A percentile compares a stretch with the other conserved stretches of the same genome.
phyloP scores from a whole-genome alignment of 2,329 filamentous ascomycete species.

The Ophiostoma sp. region DNA sequence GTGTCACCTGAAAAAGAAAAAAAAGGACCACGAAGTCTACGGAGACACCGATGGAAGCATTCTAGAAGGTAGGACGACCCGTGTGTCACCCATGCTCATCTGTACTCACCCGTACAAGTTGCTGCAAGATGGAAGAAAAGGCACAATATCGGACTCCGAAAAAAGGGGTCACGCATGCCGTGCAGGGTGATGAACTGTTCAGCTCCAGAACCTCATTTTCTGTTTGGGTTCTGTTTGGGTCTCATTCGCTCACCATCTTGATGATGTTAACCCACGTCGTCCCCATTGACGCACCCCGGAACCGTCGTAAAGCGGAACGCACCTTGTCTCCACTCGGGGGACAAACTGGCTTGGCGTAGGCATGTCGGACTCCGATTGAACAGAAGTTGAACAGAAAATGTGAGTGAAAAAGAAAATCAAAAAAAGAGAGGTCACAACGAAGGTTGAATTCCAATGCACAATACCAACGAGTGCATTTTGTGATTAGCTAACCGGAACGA shows the following conservation, averaged over 20 bases:
- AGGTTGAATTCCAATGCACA: constrained; percentile 17
- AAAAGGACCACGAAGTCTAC: neutral
- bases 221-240: neutral
- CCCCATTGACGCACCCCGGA: neutral
- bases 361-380: neutral
- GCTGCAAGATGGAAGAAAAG: neutral
- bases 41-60: constrained; percentile 7
- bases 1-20: neutral
- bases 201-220: neutral
- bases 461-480: constrained; percentile 9
- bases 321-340: neutral
- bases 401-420: neutral
- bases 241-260: neutral
- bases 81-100: neutral
- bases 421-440: neutral
- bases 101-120: neutral
- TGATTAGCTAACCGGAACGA: constrained; percentile 6
- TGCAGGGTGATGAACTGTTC: neutral
- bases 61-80: neutral
- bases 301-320: neutral
- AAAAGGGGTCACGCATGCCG: neutral
- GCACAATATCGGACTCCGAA: too few species aligned
- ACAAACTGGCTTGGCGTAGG: neutral
- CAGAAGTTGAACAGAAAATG: neutral
- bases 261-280: neutral